Evolutionary conservation across 2,329 filamentous ascomycete genomes (phyloP).

Genomic region (Ceratocystis lukuohia): DNA sequence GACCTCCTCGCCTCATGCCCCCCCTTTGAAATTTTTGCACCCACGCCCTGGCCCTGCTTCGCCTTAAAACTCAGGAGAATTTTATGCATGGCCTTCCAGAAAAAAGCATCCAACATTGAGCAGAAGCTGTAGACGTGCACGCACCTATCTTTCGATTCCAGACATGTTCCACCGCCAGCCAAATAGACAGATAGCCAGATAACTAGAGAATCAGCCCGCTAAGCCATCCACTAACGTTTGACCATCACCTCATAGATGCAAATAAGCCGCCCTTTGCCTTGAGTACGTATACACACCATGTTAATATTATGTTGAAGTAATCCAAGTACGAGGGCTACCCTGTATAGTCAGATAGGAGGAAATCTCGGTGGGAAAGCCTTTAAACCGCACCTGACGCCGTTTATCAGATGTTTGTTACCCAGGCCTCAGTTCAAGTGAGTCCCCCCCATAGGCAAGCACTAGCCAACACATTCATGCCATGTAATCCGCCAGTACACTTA

Average conservation of each 20-base stretch:
- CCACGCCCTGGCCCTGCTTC: not conserved
- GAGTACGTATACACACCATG: not conserved
- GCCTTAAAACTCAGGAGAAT: not conserved
- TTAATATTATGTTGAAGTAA: no score
- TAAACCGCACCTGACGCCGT: not conserved
- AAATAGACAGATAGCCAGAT: not conserved
- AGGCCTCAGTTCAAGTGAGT: no score
- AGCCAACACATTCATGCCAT: no score
- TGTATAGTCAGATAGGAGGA: not conserved
- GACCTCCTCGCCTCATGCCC: not conserved
- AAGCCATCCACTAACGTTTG: not conserved
- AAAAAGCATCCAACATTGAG: not conserved
- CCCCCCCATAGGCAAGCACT: no score
- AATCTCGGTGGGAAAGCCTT: not conserved
- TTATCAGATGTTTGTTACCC: not conserved
- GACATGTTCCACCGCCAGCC: not conserved
- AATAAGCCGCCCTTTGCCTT: not conserved
- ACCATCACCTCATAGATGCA: not conserved
- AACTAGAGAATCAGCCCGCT: not conserved
- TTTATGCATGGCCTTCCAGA: not conserved
- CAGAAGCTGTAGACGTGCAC: not conserved
- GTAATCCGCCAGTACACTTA: no score
- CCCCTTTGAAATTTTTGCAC: not conserved
- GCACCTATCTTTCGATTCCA: slow-evolving; percentile 6
- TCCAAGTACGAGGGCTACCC: not conserved